Evolutionary conservation across 2,329 filamentous ascomycete genomes (phyloP), one percentile per base, ranked within the genome.

Genomic region (Leptographium procerum): DNA sequence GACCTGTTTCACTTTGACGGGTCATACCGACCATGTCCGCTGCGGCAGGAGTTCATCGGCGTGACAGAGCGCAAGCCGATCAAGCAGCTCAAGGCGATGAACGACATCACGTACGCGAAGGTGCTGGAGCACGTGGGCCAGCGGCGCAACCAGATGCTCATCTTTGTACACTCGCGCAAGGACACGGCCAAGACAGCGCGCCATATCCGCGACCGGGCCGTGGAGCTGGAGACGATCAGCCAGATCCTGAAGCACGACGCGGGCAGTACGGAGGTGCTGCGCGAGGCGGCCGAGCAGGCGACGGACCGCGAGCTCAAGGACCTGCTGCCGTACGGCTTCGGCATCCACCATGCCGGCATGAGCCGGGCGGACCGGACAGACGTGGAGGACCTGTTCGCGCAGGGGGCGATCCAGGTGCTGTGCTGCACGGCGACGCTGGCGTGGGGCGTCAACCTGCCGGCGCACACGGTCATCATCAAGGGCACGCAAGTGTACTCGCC

Each of bases 61-160:
- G 88, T 99, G 50, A 96, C 92, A 0, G 94, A 99, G 65, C 95
- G 94, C 75, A 97, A 97, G 71, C 89, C 94, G 7, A 99, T 99
- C 74, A 99, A 97, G 74, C 94, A 99, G 71, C 77, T 99, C 57
- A 96, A 97, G 79, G 95, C 89, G 1, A 99, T 99, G 94, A 99
- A 99, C 68, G 94, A 99, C 66, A 91, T 99, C 57, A 96, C 91
- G 59, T 99, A 99, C 72, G 95, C 86, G 63, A 99, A 99, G 72
- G 91, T 96, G 31, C 82, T 99, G 57, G 94, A 99, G 71, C 92
- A 97, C 69, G 92, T 96, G 33, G 94, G 94, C 8, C 86, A 87
- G 60, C 87, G 95, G 67, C 85, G 89, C 63, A 96, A 99, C 66
- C 94, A 99, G 71, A 96, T 99, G 91, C 83, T 99, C 45, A 96